Base-by-base conservation (phyloP, 805 yeast species). In the Yarrowia deformans region DNA sequence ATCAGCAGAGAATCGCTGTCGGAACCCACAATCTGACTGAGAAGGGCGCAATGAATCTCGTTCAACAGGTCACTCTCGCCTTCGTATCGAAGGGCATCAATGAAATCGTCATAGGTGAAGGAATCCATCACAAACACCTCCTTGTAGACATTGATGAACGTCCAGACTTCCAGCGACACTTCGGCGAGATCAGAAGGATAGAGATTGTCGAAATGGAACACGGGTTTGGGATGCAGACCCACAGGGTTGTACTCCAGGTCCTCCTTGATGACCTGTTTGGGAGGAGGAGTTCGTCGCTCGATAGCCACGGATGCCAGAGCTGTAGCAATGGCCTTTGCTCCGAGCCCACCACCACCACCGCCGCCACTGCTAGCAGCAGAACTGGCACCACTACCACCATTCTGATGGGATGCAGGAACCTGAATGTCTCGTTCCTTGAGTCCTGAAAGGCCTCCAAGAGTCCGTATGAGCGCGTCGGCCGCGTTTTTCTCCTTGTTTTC, bases 51-150 rank as follows among this genome's bases (percentile, higher is more conserved):
- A 80, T 88, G 90, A 7, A 91, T 82, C 76, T 89, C 94, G 72
- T 87, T 85, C 40, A 90, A 75, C 43, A 89, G 75, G 12, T 79
- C 81, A 72, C 90, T 86, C 46, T 85, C 77, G 1, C 83, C 81
- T 5, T 78, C 77, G 2, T 79, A 77, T 45, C 81, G 80, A 79
- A 89, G 76, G 12, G 86, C 88, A 68, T 85, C 85, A 8, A 89
- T 75, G 74, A 85, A 90, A 72, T 89, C 96, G 78, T 91, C 97
- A 79, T 90, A 90, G 0, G 94, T 88, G 73, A 90, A 88, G 0
- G 89, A 84, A 73, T 89, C 92, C n/a, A 92, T 78, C 6, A 83
- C 75, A 40, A 91, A 79, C 0, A 91, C 86, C 43, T 83, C 83
- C 72, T 87, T 85, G 76, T 88, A 91, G 64, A 90, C 83, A 75